A percentile compares a stretch with the other conserved stretches of the same genome.
Evolutionary conservation across 495 filamentous ascomycete species (phyloP).

Genomic region (Venustampulla echinocandica): DNA sequence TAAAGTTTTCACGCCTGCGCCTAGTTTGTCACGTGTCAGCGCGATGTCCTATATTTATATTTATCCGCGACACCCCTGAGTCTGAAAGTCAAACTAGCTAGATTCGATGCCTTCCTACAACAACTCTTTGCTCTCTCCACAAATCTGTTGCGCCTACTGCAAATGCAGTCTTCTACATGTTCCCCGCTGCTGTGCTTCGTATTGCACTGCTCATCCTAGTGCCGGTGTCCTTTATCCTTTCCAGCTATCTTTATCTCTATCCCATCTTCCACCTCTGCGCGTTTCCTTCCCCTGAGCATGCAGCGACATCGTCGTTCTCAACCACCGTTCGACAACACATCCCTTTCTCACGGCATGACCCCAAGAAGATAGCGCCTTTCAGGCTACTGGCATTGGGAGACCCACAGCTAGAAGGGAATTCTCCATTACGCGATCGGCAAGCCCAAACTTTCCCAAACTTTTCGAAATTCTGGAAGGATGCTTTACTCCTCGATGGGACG

Average conservation of each 20-base stretch:
- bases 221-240: constrained; percentile 58
- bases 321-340: constrained; percentile 30
- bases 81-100: too few species aligned
- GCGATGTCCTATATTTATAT: too few species aligned
- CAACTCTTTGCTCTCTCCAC: neutral
- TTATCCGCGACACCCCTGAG: too few species aligned
- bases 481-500: constrained; percentile 33
- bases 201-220: constrained; percentile 55
- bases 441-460: constrained; percentile 53
- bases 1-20: too few species aligned
- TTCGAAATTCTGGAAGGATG: constrained; percentile 40
- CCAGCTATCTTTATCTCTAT: constrained; percentile 80
- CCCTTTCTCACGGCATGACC: constrained; percentile 1
- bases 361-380: constrained; percentile 60
- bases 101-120: neutral
- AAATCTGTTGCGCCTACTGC: neutral
- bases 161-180: constrained; percentile 34
- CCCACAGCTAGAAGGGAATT: constrained; percentile 92
- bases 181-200: constrained; percentile 49
- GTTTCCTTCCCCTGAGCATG: constrained; percentile 54
- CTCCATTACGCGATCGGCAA: constrained; percentile 57
- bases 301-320: constrained; percentile 28
- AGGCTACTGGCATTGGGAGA: constrained; percentile 85
- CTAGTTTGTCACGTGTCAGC: too few species aligned
- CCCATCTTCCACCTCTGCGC: constrained; percentile 70